These are phyloP conservation scores for Lactuca saligna DNA, from an alignment of 129 eudicot species.

Conservation along the genomic window DNA sequence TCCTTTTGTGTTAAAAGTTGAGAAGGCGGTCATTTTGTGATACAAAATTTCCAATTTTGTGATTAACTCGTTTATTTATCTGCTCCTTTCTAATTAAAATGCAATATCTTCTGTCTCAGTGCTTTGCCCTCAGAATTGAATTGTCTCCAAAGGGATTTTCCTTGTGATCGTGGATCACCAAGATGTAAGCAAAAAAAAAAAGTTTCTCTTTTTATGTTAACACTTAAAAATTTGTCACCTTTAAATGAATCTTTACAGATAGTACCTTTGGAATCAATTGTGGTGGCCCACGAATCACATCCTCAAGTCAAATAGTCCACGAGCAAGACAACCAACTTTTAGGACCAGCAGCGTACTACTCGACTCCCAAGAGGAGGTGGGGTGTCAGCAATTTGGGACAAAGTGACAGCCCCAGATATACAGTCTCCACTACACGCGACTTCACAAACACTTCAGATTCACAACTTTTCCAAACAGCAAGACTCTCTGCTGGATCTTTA, in stretches of 20 bases:
- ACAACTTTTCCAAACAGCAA: slow-evolving; percentile 63
- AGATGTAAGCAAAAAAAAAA: slow-evolving; percentile 47
- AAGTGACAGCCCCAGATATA: slow-evolving; percentile 42
- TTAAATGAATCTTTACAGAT: slow-evolving; percentile 40
- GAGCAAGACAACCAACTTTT: slow-evolving; percentile 57
- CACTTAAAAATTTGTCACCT: not conserved
- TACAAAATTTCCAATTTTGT: too few species aligned
- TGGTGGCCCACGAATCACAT: slow-evolving; percentile 60
- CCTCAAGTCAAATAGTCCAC: slow-evolving; percentile 31
- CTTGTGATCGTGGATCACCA: slow-evolving; percentile 65
- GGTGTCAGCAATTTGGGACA: slow-evolving; percentile 83
- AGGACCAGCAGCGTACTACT: slow-evolving; percentile 65
- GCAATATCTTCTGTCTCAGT: slow-evolving; percentile 22
- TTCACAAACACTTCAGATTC: slow-evolving; percentile 62
- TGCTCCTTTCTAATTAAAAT: not conserved
- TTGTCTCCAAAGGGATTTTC: slow-evolving; percentile 70
- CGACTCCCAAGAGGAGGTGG: slow-evolving; percentile 56
- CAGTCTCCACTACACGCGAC: slow-evolving; percentile 27
- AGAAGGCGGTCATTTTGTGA: too few species aligned
- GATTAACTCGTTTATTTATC: too few species aligned
- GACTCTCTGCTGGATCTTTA: slow-evolving; percentile 79
- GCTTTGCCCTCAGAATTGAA: slow-evolving; percentile 53
- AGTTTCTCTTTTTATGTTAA: not conserved
- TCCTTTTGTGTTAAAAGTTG: too few species aligned
- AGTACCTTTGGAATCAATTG: slow-evolving; percentile 64